A percentile compares a stretch with the other conserved stretches of the same genome.
Evolutionary conservation across 345 rosid genomes (phyloP).

Genomic region (Populus davidiana): DNA sequence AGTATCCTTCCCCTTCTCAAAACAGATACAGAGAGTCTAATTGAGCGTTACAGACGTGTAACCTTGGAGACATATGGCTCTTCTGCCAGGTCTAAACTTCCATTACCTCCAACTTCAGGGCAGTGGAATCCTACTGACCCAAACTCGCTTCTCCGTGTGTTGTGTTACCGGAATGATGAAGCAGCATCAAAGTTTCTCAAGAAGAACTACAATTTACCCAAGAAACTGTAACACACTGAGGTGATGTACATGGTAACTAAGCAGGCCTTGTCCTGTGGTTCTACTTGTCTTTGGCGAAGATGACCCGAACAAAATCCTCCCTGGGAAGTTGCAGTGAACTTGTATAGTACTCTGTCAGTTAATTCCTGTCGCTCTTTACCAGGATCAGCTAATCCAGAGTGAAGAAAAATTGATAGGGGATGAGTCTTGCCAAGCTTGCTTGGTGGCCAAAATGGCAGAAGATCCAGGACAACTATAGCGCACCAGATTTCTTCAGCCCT

Average conservation of each 20-base stretch:
- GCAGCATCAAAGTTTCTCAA: constrained; percentile 76
- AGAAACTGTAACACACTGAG: constrained; percentile 20
- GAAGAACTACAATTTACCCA: constrained; percentile 82
- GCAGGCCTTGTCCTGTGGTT: neutral
- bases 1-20: constrained; percentile 74
- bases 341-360: constrained; percentile 3
- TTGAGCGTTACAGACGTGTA: constrained; percentile 73
- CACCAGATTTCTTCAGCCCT: neutral
- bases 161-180: constrained; percentile 88
- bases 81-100: constrained; percentile 76
- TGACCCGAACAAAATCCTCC: neutral
- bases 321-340: neutral
- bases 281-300: neutral
- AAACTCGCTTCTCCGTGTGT: constrained; percentile 74
- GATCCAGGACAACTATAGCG: neutral
- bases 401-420: neutral
- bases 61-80: constrained; percentile 75
- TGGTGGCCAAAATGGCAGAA: neutral
- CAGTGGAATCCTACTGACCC: constrained; percentile 91
- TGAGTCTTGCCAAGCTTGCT: neutral
- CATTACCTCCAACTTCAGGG: constrained; percentile 84
- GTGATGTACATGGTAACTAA: neutral
- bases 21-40: constrained; percentile 73
- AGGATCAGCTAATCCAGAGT: neutral
- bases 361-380: neutral